phyloP scores from a whole-genome alignment of 805 yeast genomes.

The Nakazawaea sp. region DNA sequence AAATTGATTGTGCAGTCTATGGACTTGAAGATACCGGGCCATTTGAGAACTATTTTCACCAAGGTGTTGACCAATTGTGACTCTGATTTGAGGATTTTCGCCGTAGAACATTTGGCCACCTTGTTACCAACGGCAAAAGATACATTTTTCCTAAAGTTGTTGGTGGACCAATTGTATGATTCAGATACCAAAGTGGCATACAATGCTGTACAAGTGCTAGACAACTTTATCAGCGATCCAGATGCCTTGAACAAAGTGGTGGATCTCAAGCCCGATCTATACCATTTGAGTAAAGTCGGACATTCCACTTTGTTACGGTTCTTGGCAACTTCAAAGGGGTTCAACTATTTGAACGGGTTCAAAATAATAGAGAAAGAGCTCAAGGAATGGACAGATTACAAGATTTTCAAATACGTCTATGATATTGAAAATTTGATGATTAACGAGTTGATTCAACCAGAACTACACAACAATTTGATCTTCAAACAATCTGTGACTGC shows the following conservation, averaged over 20 bases:
- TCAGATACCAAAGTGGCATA: conserved; percentile 47
- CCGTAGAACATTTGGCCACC: conserved; percentile 46
- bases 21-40: conserved; percentile 55
- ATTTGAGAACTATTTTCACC: conserved; percentile 57
- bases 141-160: conserved; percentile 43
- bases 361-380: conserved; percentile 62
- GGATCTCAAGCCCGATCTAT: conserved; percentile 46
- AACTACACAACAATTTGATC: conserved; percentile 2
- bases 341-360: conserved; percentile 49
- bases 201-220: conserved; percentile 47
- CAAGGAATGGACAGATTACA: conserved; percentile 53
- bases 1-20: conserved; percentile 52
- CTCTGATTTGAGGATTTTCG: conserved; percentile 42
- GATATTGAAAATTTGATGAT: conserved; percentile 36
- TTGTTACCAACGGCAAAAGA: conserved; percentile 22
- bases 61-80: conserved; percentile 58
- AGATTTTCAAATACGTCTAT: conserved; percentile 38
- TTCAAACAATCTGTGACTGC: not conserved
- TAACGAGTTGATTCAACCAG: conserved; percentile 15
- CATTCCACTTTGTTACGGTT: conserved; percentile 50
- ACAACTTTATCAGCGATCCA: conserved; percentile 34
- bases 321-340: conserved; percentile 63
- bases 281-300: conserved; percentile 26
- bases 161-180: conserved; percentile 70
- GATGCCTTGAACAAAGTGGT: conserved; percentile 46